A percentile compares a stretch with the other conserved stretches of the same genome.
These are phyloP conservation scores for Dentiscutata heterogama DNA, from an alignment of 371 early-diverging fungal genomes.

Conservation along the genomic window DNA sequence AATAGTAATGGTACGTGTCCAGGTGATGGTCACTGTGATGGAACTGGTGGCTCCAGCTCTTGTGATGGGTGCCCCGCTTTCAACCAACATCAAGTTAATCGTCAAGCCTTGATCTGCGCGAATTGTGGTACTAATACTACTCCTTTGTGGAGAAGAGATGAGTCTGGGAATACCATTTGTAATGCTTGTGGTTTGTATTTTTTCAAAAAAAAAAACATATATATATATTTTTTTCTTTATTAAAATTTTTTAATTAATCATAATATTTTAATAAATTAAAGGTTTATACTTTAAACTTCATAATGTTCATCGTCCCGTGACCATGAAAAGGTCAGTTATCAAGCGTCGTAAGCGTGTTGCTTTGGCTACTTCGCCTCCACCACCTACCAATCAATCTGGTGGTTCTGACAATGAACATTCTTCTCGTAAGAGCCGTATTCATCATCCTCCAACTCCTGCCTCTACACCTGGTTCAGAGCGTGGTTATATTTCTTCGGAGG, in stretches of 20 bases:
- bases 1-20: constrained; percentile 65
- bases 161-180: constrained; percentile 80
- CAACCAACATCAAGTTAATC: constrained; percentile 71
- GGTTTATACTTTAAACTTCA: constrained; percentile 87
- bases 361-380: constrained; percentile 50
- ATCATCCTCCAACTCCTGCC: constrained; percentile 45
- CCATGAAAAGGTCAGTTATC: constrained; percentile 86
- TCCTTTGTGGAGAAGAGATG: constrained; percentile 91
- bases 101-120: constrained; percentile 71
- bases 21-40: constrained; percentile 84
- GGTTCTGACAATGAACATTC: constrained; percentile 47
- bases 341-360: constrained; percentile 82
- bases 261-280: not conserved
- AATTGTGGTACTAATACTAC: constrained; percentile 88
- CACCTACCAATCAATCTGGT: constrained; percentile 43
- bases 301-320: constrained; percentile 77
- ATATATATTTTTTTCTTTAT: too few relatives aligned
- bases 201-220: too few relatives aligned
- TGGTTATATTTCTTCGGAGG: constrained; percentile 40
- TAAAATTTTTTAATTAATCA: not conserved
- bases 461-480: constrained; percentile 40
- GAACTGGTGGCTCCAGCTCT: constrained; percentile 76
- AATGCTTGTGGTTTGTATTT: constrained; percentile 79
- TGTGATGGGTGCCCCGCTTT: constrained; percentile 85
- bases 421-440: constrained; percentile 1